Percentiles rank a stretch among this genome's conserved stretches.
phyloP scores from a whole-genome alignment of 345 rosid species.

The Carallia brachiata region DNA sequence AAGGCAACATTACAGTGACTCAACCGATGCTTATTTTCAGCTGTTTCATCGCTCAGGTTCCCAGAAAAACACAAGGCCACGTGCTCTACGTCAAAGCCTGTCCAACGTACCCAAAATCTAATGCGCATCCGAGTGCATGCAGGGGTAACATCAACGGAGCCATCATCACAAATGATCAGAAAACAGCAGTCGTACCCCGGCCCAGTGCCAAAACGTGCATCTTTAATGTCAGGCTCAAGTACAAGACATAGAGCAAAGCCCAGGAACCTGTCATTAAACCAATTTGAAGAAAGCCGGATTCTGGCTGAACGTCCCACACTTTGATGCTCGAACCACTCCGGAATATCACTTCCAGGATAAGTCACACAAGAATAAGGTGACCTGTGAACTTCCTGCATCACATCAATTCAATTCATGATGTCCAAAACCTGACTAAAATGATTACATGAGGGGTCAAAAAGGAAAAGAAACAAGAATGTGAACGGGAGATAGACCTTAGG shows the following conservation, averaged over 20 bases:
- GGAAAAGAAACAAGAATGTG: not conserved
- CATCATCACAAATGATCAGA: not conserved
- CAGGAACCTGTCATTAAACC: not conserved
- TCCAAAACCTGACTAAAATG: not conserved
- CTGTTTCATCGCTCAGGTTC: too few relatives aligned
- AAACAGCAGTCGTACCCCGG: not conserved
- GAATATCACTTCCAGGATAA: constrained; percentile 5
- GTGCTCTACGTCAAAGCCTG: not conserved
- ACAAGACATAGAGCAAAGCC: not conserved
- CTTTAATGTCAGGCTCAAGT: too few relatives aligned
- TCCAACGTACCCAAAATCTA: too few relatives aligned
- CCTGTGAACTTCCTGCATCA: constrained; percentile 3
- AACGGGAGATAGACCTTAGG: constrained; percentile 4
- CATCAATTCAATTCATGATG: too few relatives aligned
- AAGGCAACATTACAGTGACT: not conserved
- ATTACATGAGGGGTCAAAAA: not conserved
- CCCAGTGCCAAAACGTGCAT: too few relatives aligned
- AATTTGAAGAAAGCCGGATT: constrained; percentile 1
- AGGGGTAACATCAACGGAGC: not conserved
- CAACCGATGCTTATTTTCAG: not conserved
- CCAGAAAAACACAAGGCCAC: not conserved
- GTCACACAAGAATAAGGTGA: not conserved
- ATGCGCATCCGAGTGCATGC: too few relatives aligned
- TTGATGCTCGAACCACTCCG: constrained; percentile 9
- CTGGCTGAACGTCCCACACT: not conserved